These are phyloP conservation scores for Triangularia verruculosa DNA, from an alignment of 2,329 filamentous ascomycete species.

Conservation along the genomic window DNA sequence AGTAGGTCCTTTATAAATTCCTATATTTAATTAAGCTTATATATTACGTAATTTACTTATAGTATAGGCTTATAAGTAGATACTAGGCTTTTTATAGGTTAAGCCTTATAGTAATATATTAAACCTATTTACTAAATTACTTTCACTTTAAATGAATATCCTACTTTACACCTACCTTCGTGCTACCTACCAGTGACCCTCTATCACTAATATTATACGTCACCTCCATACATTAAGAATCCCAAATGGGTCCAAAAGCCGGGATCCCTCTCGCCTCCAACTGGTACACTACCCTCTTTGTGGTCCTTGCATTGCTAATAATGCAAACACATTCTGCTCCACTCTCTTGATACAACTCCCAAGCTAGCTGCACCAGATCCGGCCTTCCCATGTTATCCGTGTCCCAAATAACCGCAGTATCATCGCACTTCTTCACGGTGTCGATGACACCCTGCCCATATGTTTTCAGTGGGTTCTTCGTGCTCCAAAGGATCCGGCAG, in stretches of 20 bases:
- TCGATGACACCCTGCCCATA: conserved; percentile 30
- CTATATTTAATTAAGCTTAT: no score
- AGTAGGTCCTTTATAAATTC: no score
- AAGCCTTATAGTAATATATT: no score
- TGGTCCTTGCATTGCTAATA: conserved; percentile 36
- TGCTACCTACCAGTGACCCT: no score
- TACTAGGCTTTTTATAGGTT: no score
- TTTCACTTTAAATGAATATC: no score
- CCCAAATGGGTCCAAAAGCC: conserved; percentile 36
- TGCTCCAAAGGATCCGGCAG: conserved; percentile 32
- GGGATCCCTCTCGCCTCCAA: conserved; percentile 34
- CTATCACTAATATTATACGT: no score
- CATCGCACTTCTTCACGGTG: conserved; percentile 27
- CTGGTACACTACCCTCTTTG: conserved; percentile 33
- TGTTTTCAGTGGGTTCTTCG: conserved; percentile 29
- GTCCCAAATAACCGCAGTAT: conserved; percentile 33
- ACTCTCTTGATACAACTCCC: conserved; percentile 24
- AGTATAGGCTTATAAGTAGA: no score
- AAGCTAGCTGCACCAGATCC: conserved; percentile 29
- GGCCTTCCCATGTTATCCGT: conserved; percentile 32
- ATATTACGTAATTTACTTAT: no score
- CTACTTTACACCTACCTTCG: no score
- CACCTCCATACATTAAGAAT: conserved; percentile 10
- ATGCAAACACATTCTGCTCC: conserved; percentile 35
- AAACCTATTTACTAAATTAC: no score